A percentile compares a stretch with the other conserved stretches of the same genome.
Conservation (phyloP, 345 rosid genomes). For the Combretum micranthum region DNA sequence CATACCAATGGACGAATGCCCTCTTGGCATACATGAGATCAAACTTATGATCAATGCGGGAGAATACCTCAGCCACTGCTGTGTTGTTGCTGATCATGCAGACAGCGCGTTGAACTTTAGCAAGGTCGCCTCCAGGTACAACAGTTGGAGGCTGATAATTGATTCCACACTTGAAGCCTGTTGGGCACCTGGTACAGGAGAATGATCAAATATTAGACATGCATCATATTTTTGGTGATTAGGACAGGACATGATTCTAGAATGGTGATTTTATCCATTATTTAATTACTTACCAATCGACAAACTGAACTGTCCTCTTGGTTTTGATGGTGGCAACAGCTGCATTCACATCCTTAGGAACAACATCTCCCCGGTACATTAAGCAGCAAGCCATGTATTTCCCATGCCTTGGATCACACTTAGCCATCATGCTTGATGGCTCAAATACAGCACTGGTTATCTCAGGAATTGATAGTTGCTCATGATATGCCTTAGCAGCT, state of each 20-base stretch:
- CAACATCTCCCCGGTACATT: conserved; percentile 37
- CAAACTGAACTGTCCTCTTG: no score
- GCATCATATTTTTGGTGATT: no score
- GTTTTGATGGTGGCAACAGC: conserved; percentile 17
- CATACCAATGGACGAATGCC: conserved; percentile 35
- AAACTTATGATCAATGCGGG: conserved; percentile 28
- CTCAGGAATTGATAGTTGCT: conserved; percentile 29
- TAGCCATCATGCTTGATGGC: conserved; percentile 25
- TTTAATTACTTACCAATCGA: conserved; percentile 21
- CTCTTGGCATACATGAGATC: conserved; percentile 35
- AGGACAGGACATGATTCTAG: no score
- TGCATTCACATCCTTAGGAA: conserved; percentile 34
- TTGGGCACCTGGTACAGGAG: conserved; percentile 22
- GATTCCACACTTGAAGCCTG: conserved; percentile 34
- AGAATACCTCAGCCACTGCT: conserved; percentile 33
- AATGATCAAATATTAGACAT: no score
- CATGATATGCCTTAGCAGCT: conserved; percentile 28
- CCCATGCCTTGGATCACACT: conserved; percentile 17
- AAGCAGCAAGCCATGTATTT: conserved; percentile 34
- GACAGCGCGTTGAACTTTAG: conserved; percentile 31
- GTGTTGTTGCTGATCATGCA: conserved; percentile 40
- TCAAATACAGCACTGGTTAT: conserved; percentile 33
- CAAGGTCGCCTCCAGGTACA: conserved; percentile 32
- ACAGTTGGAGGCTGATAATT: conserved; percentile 30
- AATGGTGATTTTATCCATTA: no score